Base-by-base conservation (phyloP, 805 yeast genomes). In the Wickerhamiella siamensis region DNA sequence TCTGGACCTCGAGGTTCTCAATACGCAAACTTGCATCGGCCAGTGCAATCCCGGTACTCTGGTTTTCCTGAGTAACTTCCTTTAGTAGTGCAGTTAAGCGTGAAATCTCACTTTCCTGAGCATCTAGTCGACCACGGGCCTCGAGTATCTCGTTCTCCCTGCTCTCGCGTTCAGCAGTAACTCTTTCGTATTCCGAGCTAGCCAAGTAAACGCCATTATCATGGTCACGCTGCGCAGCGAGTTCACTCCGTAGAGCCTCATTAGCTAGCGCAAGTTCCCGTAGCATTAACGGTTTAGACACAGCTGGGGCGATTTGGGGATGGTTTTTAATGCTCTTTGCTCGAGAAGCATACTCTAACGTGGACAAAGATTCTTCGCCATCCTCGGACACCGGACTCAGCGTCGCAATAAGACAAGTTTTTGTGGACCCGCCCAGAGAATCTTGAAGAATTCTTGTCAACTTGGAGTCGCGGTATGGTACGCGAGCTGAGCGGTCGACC, bases 381-480 rank as follows among this genome's bases (percentile, higher is more conserved):
- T 79, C 81, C 22, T 74, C 66, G 45, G 71, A 71, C 1, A 93
- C 93, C 0, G 95, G 93, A 5, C 93, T 82, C 2, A 86, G 70
- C 0, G 94, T 86, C 1, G 95, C 94, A 20, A 86, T 81, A 43
- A 86, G 67, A 26, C 87, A 78, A 0, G 96, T 86, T 53, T 82
- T 80, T 0, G 95, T 84, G 43, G 75, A 70, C 2, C 95, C 95
- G 2, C 96, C 96, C 3, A 87, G 64, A 0, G 88, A 80, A 52
- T 82, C 93, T 52, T 83, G 91, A 32, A 83, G 64, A 16, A 83
- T 60, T 48, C 86, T 66, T 0, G 94, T 83, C 45, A 83, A 67
- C 59, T 83, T 83, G 0, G 91, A 81, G 50, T 83, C 94, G 47
- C 94, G 57, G 56, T 84, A 86, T 0, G 97, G 96, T 24, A 88